Evolutionary conservation across 441 rosid genomes (phyloP).

Genomic region (Cnidoscolus chayamansa): DNA sequence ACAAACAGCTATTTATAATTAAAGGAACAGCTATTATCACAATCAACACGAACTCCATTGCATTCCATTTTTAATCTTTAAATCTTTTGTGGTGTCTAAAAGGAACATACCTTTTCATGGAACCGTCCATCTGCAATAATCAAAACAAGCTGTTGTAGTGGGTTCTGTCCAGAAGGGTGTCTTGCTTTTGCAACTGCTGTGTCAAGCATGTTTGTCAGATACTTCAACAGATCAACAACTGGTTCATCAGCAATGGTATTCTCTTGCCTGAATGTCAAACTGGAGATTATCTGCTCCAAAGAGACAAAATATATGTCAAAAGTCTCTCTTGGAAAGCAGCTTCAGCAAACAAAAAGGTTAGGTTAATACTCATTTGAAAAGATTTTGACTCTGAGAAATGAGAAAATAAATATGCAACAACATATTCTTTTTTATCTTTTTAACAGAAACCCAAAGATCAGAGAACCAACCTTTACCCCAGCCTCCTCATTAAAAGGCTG

Average conservation of each 20-base stretch:
- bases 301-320: background rate
- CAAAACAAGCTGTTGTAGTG: constrained; percentile 93
- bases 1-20: background rate
- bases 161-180: constrained; percentile 85
- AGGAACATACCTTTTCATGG: constrained; percentile 67
- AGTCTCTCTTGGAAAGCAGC: background rate
- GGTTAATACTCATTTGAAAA: background rate
- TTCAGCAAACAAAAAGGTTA: background rate
- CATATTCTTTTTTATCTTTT: background rate
- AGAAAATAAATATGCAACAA: background rate
- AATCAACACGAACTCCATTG: background rate
- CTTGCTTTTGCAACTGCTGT: constrained; percentile 60
- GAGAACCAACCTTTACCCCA: constrained; percentile 68
- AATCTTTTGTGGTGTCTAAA: background rate
- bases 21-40: too few relatives aligned
- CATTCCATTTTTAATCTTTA: background rate
- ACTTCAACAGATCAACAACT: constrained; percentile 69
- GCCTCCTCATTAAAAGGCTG: constrained; percentile 82
- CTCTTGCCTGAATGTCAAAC: constrained; percentile 84
- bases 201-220: constrained; percentile 69
- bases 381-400: background rate
- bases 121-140: constrained; percentile 91
- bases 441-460: background rate
- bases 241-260: constrained; percentile 82
- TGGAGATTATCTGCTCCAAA: constrained; percentile 73